Base-by-base conservation (phyloP, 257 asterid genomes). In the Nicotiana tabacum region DNA sequence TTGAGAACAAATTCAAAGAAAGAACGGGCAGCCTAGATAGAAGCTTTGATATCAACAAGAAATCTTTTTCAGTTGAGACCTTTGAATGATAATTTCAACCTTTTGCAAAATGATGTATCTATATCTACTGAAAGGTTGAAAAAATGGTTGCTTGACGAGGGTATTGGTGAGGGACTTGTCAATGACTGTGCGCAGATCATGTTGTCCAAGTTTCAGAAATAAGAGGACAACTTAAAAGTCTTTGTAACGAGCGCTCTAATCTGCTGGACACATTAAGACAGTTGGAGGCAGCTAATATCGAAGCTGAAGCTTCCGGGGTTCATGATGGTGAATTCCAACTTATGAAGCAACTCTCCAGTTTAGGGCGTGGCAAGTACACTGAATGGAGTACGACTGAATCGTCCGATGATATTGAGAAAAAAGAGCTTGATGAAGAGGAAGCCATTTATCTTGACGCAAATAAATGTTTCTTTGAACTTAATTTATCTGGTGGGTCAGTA, bases 331-430 rank as follows among this genome's bases (percentile, higher is more conserved):
- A 89, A 79, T 95, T 88, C 89, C 98, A 89, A 83, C 82, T 90
- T 88, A 87, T 92, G 91, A 95, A 92, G 90, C 87, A 85, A 6
- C 93, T 87, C 86, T 83, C 90, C 83, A 90, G 84, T 88, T 82
- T 91, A 64, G 92, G 88, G 78, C 88, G 85, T 65, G 91, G 87
- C 77, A 95, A 95, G 85, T 92, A 89, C 86, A 82, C 90, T 92
- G 99, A 91, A 87, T 92, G 97, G 95, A 92, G 99, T 91, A 95
- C 97, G 30, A 95, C 99, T 21, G 99, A 91, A 89, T 95, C 98
- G 85, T 89, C 98, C 46, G 99, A 95, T 81, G 99, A 91, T 68
- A 88, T 95, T 66, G 99, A 95, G 91, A 95, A 92, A 87, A 98
- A 89, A 85, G 97, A 92, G 84, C 92, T 91, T 62, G 98, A 93